A percentile compares a stretch with the other conserved stretches of the same genome.
These are phyloP conservation scores for Wickerhamiella vanderwaltii DNA, from an alignment of 805 yeast species.

Conservation along the genomic window DNA sequence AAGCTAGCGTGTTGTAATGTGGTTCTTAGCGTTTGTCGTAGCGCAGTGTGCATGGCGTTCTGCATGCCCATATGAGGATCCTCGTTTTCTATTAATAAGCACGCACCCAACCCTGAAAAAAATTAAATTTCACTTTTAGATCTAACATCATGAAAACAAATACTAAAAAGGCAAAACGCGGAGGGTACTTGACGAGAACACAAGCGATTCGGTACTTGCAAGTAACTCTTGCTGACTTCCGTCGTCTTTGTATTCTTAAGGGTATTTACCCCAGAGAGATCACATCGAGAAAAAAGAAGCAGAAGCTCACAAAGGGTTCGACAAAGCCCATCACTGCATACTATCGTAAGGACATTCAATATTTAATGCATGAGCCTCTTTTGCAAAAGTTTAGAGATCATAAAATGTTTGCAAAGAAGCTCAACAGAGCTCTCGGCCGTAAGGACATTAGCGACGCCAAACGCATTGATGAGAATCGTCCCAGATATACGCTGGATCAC, in stretches of 20 bases:
- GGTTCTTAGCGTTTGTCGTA: too few species aligned
- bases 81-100: too few species aligned
- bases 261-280: conserved; percentile 81
- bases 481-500: conserved; percentile 76
- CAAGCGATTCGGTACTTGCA: conserved; percentile 89
- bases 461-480: conserved; percentile 66
- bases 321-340: conserved; percentile 93
- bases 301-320: conserved; percentile 96
- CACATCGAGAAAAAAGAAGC: conserved; percentile 77
- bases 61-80: too few species aligned
- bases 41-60: too few species aligned
- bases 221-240: conserved; percentile 86
- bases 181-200: conserved; percentile 70
- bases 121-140: not conserved
- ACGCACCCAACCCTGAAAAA: conserved; percentile 7
- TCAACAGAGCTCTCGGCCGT: conserved; percentile 78
- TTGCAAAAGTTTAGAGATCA: conserved; percentile 85
- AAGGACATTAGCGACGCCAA: conserved; percentile 87
- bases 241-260: conserved; percentile 89
- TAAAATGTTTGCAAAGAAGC: conserved; percentile 83
- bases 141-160: conserved; percentile 14
- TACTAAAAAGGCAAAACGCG: conserved; percentile 15
- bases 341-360: conserved; percentile 87
- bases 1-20: too few species aligned
- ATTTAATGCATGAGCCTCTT: conserved; percentile 89